Evolutionary conservation across 805 yeast species (phyloP).

Genomic region (Zygoascus tannicola): DNA sequence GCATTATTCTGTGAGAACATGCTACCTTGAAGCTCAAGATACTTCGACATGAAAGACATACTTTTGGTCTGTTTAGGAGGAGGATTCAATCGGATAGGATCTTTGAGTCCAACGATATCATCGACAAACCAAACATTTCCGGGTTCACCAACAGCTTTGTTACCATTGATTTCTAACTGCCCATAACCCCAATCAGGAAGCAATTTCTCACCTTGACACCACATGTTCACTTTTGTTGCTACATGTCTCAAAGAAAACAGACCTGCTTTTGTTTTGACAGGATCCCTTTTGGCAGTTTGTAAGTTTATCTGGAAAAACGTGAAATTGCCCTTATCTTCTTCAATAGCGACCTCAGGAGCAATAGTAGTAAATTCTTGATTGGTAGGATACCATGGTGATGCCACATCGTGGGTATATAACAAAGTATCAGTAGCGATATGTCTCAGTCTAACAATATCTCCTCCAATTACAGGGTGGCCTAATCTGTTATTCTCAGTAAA

Average conservation of each 20-base stretch:
- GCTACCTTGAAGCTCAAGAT: slow-evolving; percentile 76
- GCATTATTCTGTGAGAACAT: slow-evolving; percentile 93
- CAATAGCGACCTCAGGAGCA: slow-evolving; percentile 45
- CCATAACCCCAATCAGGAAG: slow-evolving; percentile 93
- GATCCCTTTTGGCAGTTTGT: slow-evolving; percentile 40
- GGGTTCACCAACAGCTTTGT: slow-evolving; percentile 62
- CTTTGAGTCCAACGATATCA: slow-evolving; percentile 54
- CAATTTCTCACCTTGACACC: slow-evolving; percentile 77
- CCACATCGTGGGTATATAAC: slow-evolving; percentile 87
- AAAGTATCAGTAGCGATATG: slow-evolving; percentile 75
- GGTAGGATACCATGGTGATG: slow-evolving; percentile 87
- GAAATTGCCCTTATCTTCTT: slow-evolving; percentile 42
- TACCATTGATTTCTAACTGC: slow-evolving; percentile 93
- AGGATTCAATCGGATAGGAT: slow-evolving; percentile 47
- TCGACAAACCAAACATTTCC: slow-evolving; percentile 74
- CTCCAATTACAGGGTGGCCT: slow-evolving; percentile 48
- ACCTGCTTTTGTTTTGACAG: slow-evolving; percentile 62
- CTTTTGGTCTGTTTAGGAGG: slow-evolving; percentile 54
- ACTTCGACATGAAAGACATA: slow-evolving; percentile 72
- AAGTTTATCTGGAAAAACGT: slow-evolving; percentile 72
- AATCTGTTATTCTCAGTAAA: slow-evolving; percentile 32
- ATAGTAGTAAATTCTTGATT: slow-evolving; percentile 87
- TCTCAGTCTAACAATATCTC: slow-evolving; percentile 67
- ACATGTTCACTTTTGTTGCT: slow-evolving; percentile 83
- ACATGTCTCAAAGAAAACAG: slow-evolving; percentile 66